Base-by-base conservation (phyloP, 2,329 filamentous ascomycete species). In the Colletotrichum spaethianum region DNA sequence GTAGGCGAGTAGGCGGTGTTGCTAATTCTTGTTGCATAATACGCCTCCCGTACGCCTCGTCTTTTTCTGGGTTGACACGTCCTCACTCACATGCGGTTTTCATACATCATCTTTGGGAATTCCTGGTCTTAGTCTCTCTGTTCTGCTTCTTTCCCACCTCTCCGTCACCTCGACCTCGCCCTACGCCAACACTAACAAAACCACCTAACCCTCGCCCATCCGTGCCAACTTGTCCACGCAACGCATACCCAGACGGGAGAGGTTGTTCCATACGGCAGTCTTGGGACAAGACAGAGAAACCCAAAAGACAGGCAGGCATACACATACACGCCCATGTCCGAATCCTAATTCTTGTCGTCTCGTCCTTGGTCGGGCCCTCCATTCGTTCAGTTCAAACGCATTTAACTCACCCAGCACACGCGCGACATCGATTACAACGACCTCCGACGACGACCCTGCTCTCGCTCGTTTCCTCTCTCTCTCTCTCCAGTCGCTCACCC, bases 11-110 rank as follows among this genome's bases (percentile, higher is more conserved):
- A 63, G 69, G 69, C 65, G 23, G 65, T 63, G 69, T 69, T 72
- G 66, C 48, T 50, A 63, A 44, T 63, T 68, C 57, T 31, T 53
- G 56, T 71, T 71, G 68, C 68, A 71, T 71, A 71, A 71, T 71
- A 57, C 63, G 50, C 44, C 65, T 59, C 48, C 60, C 26, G 44
- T 53, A 72, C 69, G 59, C 65, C 69, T 68, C 53, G 59, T 72
- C 59, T 50, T 69, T 38, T 40, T 31, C 18, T 44, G 36, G 12
- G 44, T 72, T 69, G 52, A 64, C 69, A 69, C 59, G 69, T 57
- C 66, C 53, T 69, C 38, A n/a, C 38, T 63, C n/a, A 50, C 60
- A 48, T 52, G 38, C 65, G 53, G 64, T 14, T 44, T 57, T n/a
- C 40, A 70, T 69, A 64, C 66, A 69, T 69, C 65, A 69, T 72